Evolutionary conservation across 768 basidiomycete genomes (phyloP), one percentile per base, ranked within the genome.

Genomic region (Suillus placidus): DNA sequence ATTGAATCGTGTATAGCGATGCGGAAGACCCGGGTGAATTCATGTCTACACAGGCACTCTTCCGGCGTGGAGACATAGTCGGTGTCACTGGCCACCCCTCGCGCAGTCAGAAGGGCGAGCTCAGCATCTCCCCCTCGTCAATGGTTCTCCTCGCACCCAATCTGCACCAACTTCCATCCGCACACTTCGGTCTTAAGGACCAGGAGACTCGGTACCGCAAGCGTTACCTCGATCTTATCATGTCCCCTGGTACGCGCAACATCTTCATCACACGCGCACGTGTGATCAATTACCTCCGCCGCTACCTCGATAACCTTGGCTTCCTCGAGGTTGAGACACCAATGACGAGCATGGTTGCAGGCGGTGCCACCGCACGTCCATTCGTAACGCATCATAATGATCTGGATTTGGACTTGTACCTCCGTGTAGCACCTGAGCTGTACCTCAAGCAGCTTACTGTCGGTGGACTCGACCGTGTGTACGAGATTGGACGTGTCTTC

Each of bases 271-370:
- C 93, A 34, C 90, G 97, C 67, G 88, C 89, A 76, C 88, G 86
- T 72, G 91, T 97, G 75, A 84, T 99, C 81, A 95, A 94, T 83
- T 97, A 97, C 78, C 81, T 97, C 71, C 88, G 97, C 54, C 90
- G 90, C 69, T 99, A 87, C 86, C 80, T 99, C 64, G 95, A 97
- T 76, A 80, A 84, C 70, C 87, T 91, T 26, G 97, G 97, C 52
- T 99, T 99, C 85, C 88, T 99, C 79, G 97, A 99, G 80, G 96
- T 99, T 68, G 97, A 99, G 80, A 99, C 97, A 1, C 97, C 97
- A 7, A 97, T 99, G 85, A 99, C 93, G 80, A 95, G 91, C 73
- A 87, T 97, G 83, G 87, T 93, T 70, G 97, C 97, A 1, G 97
- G 97, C 34, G 97, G 97, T 63, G 97, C 97, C 16, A 98, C 95